These are phyloP conservation scores for Tulasnella sp. DNA, from an alignment of 768 basidiomycete species.

Conservation along the genomic window DNA sequence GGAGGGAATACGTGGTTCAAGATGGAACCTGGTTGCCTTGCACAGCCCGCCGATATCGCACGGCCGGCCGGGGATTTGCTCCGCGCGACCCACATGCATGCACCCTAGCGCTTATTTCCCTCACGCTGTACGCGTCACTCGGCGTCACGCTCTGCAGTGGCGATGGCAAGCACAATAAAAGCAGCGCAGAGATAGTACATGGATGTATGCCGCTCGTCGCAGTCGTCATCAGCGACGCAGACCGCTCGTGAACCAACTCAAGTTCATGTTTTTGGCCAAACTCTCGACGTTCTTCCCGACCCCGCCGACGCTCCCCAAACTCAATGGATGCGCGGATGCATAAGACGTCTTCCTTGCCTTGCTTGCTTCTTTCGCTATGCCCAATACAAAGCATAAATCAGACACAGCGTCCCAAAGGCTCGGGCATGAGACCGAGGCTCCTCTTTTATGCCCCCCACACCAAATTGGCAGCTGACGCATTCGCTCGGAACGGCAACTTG, in stretches of 20 bases:
- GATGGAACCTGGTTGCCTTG: constrained; percentile 9
- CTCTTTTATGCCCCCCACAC: not conserved
- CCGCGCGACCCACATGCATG: not conserved
- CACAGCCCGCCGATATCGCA: not conserved
- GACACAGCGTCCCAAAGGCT: not conserved
- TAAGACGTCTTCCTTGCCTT: constrained; percentile 75
- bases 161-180: not conserved
- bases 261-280: constrained; percentile 20
- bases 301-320: constrained; percentile 48
- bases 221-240: not conserved
- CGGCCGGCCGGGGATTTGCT: not conserved
- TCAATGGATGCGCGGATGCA: constrained; percentile 75
- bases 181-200: not conserved
- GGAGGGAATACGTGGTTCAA: constrained; percentile 15
- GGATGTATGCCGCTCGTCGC: not conserved
- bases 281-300: constrained; percentile 11
- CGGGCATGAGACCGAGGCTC: constrained; percentile 21
- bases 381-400: not conserved
- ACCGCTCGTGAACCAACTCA: constrained; percentile 10
- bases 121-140: not conserved
- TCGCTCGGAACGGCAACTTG: not conserved
- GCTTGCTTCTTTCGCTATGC: constrained; percentile 62
- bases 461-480: not conserved
- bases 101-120: constrained; percentile 11
- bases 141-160: not conserved